Percentiles rank a stretch among this genome's conserved stretches.
Conservation (phyloP, 306 rosid genomes). For the Astragalus membranaceus region DNA sequence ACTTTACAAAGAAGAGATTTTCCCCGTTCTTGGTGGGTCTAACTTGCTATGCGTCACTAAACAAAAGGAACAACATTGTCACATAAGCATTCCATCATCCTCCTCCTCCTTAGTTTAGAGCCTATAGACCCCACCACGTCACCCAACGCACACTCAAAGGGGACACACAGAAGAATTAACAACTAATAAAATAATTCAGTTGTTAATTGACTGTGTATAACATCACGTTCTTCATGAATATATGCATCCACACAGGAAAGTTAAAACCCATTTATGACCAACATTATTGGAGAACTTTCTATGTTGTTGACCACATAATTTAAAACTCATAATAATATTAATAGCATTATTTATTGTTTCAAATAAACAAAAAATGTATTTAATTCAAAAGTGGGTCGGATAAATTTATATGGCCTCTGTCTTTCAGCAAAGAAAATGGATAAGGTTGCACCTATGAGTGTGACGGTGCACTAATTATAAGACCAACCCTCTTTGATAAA, state of each 20-base stretch:
- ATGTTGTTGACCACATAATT: background rate
- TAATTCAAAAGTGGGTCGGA: conserved; percentile 16
- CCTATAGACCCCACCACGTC: background rate
- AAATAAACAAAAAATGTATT: conserved; percentile 10
- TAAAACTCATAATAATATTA: background rate
- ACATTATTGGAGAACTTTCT: conserved; percentile 1
- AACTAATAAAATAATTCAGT: conserved; percentile 12
- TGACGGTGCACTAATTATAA: conserved; percentile 21
- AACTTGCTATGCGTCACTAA: conserved; percentile 32
- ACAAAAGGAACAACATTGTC: conserved; percentile 32
- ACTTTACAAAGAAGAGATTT: conserved; percentile 15
- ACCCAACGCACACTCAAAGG: conserved; percentile 13
- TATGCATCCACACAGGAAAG: conserved; percentile 12
- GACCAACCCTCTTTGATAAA: conserved; percentile 1
- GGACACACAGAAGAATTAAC: background rate
- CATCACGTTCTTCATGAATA: conserved; percentile 6
- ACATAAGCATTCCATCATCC: conserved; percentile 26
- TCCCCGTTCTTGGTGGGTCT: conserved; percentile 21
- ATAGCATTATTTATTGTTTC: background rate
- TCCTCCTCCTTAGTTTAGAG: background rate
- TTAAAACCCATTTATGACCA: background rate
- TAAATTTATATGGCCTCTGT: conserved; percentile 1
- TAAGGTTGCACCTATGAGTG: conserved; percentile 25
- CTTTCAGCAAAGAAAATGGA: conserved; percentile 22
- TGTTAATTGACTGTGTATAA: conserved; percentile 13